Evolutionary conservation across 176 grass and related monocot species (phyloP).

Genomic region (Miscanthus lutarioriparius): DNA sequence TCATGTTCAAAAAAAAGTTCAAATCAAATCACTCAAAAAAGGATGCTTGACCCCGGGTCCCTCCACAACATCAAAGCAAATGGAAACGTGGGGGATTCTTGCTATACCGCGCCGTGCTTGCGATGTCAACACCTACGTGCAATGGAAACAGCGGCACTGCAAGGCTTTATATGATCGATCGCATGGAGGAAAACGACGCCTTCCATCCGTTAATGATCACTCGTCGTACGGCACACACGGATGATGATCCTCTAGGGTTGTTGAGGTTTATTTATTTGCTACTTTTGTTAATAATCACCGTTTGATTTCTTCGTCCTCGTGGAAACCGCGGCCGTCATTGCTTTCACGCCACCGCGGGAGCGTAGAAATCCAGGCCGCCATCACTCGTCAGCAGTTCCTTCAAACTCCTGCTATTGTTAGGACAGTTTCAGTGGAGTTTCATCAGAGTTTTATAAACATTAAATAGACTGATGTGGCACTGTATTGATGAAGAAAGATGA

Average conservation of each 20-base stretch:
- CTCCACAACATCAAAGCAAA: too few relatives aligned
- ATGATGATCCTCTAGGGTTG: background rate
- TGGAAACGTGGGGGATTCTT: too few relatives aligned
- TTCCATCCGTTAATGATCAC: background rate
- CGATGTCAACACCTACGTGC: background rate
- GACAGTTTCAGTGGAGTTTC: too few relatives aligned
- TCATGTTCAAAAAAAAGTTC: too few relatives aligned
- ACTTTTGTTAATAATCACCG: background rate
- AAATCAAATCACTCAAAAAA: too few relatives aligned
- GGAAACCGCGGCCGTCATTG: background rate
- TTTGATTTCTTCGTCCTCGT: background rate
- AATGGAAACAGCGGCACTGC: background rate
- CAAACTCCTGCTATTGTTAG: too few relatives aligned
- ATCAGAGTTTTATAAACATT: too few relatives aligned
- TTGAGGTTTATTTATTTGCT: background rate
- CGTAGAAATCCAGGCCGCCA: background rate
- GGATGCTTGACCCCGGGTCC: too few relatives aligned
- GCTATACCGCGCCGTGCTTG: too few relatives aligned
- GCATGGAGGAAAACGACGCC: background rate
- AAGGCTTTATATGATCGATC: too few relatives aligned
- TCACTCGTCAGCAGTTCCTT: background rate
- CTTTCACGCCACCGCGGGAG: background rate
- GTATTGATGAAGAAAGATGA: too few relatives aligned
- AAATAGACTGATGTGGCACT: too few relatives aligned
- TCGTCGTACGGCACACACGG: background rate